A percentile compares a stretch with the other conserved stretches of the same genome.
phyloP scores from a whole-genome alignment of 2,329 filamentous ascomycete species.

The Penicillium nordicum region DNA sequence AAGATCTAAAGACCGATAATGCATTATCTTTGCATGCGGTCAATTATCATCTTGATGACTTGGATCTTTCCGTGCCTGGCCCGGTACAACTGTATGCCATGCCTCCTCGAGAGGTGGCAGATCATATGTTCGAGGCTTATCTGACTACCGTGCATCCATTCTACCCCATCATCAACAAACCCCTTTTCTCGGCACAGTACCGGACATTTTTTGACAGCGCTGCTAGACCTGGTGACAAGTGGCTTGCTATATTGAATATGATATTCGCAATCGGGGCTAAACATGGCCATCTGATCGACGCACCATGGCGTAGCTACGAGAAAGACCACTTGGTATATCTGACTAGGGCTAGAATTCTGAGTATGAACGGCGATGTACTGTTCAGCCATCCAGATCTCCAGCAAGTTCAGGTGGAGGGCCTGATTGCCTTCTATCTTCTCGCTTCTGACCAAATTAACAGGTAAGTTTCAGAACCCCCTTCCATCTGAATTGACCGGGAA shows the following conservation, averaged over 20 bases:
- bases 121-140: conserved; percentile 43
- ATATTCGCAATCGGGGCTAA: conserved; percentile 46
- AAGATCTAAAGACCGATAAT: conserved; percentile 27
- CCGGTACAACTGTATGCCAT: conserved; percentile 43
- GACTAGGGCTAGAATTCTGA: conserved; percentile 43
- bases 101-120: conserved; percentile 40
- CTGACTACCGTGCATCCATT: conserved; percentile 43
- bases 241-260: conserved; percentile 47
- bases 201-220: conserved; percentile 37
- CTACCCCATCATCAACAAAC: conserved; percentile 45
- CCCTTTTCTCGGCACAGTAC: conserved; percentile 42
- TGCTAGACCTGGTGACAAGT: conserved; percentile 38
- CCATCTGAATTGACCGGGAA: background rate
- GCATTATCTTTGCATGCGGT: conserved; percentile 34
- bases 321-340: conserved; percentile 46
- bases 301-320: conserved; percentile 42
- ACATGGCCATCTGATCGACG: conserved; percentile 43
- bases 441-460: conserved; percentile 45
- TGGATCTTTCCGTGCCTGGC: conserved; percentile 40
- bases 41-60: conserved; percentile 46
- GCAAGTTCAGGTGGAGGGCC: conserved; percentile 44
- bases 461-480: conserved; percentile 22
- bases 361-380: conserved; percentile 42
- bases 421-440: conserved; percentile 45
- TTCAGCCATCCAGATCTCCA: conserved; percentile 46